These are phyloP conservation scores for Colletotrichum sp. DNA, from an alignment of 2,329 filamentous ascomycete species.

Conservation along the genomic window DNA sequence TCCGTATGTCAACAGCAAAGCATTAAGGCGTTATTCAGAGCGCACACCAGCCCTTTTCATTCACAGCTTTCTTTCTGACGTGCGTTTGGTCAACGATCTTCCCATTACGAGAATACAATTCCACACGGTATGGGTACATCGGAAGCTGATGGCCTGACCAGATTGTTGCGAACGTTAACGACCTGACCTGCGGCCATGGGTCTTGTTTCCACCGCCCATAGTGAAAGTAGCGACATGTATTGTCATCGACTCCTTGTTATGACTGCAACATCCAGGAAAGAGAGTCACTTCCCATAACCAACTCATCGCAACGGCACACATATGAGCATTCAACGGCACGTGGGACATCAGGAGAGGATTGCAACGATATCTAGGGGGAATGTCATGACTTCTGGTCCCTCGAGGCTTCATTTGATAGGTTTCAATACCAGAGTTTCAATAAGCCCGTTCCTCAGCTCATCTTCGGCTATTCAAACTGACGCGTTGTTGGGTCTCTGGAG, in stretches of 20 bases:
- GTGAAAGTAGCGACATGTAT: not conserved
- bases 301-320: accelerated
- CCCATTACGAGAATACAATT: accelerated
- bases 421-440: not conserved
- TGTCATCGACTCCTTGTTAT: accelerated
- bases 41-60: not conserved
- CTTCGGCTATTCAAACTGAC: not conserved
- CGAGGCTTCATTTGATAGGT: not conserved
- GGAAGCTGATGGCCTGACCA: accelerated
- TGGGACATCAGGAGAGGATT: not conserved
- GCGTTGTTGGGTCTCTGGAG: not conserved
- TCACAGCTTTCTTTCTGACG: not conserved
- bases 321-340: not conserved
- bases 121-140: accelerated
- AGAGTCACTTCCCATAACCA: not conserved
- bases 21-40: not conserved
- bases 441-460: not conserved
- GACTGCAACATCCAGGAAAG: not conserved
- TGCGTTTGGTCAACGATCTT: not conserved
- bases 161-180: not conserved
- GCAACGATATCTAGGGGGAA: accelerated
- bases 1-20: not conserved
- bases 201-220: accelerated
- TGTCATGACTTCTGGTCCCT: not conserved
- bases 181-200: not conserved